These are phyloP conservation scores for Elongisporangium senticosum DNA, from an alignment of 352 stramenopile species.

Conservation along the genomic window DNA sequence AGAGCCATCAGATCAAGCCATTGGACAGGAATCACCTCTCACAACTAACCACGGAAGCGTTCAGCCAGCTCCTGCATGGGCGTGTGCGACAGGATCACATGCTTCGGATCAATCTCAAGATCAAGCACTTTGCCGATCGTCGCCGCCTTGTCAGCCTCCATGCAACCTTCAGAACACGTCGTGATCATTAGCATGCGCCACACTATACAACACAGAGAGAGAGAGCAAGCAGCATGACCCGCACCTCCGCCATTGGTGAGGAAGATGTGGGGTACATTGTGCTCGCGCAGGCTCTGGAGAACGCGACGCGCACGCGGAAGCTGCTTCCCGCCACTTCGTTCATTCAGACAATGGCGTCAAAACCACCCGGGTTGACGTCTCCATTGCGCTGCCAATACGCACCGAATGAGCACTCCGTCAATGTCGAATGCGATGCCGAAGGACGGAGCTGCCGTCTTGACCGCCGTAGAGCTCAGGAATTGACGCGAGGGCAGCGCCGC, in stretches of 20 bases:
- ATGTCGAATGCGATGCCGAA: conserved; percentile 91
- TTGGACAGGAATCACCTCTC: not conserved
- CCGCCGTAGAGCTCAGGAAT: not conserved
- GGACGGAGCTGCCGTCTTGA: conserved; percentile 10
- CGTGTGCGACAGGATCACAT: conserved; percentile 87
- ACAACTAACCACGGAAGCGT: conserved; percentile 43
- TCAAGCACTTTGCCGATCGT: conserved; percentile 62
- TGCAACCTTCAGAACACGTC: conserved; percentile 37
- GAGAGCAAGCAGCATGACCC: not conserved
- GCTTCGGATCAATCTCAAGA: conserved; percentile 51
- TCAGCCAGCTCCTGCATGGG: conserved; percentile 79
- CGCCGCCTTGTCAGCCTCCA: conserved; percentile 80
- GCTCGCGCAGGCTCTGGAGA: conserved; percentile 50
- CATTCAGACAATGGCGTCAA: not conserved
- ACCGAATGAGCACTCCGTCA: conserved; percentile 88
- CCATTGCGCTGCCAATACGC: not conserved
- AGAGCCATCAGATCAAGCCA: not conserved
- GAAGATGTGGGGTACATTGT: conserved; percentile 84
- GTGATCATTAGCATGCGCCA: not conserved
- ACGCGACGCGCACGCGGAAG: conserved; percentile 64
- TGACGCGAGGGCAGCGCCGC: not conserved
- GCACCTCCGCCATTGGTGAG: conserved; percentile 84
- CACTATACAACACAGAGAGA: not conserved
- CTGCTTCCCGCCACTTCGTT: conserved; percentile 47
- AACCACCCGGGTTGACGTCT: not conserved